Base-by-base conservation (phyloP, 345 rosid genomes). In the Garcia nutans region DNA sequence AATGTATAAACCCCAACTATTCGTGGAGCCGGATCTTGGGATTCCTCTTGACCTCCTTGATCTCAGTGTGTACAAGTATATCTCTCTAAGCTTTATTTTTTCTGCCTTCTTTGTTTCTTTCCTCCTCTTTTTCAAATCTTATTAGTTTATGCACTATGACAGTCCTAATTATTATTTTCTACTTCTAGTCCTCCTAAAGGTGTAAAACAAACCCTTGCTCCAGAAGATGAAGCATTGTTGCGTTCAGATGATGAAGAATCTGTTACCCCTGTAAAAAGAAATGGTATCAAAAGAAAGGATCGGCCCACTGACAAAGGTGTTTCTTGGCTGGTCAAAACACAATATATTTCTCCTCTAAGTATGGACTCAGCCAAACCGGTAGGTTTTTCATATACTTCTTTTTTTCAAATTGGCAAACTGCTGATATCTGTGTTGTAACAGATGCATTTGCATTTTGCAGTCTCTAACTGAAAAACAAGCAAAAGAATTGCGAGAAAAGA, bases 21-120 rank as follows among this genome's bases (percentile, higher is more conserved):
- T 83, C 84, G 99, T 89, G 70, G 98, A 96, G 86, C 92, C 98
- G 72, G 99, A 96, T 89, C 98, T 96, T 68, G 99, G 99, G 84
- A 90, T 96, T 82, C 97, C 98, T 47, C 91, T 93, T 80, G 97
- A 96, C 86, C 87, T 96, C 77, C 97, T 96, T 81, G 99, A 96
- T 85, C 92, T 96, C 71, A 93, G 94, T 81, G 90, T 90, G 54
- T 93, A 96, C 94, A 96, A 90, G 98, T 96, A 90, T 71, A 12
- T 58, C 42, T 83, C 54, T 73, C 79, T 55, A 37, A 37, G 41
- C 8, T 61, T 75, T 41, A 22, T 41, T 44, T 69, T 73, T 58
- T 76, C 58, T 49, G 57, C 22, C 10, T 22, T 23, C 9, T 69
- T 24, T 55, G 3, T 6, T 68, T 72, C 65, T 61, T 63, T 17